Base-by-base conservation (phyloP, 163 green algal species). In the Chlorella variabilis region DNA sequence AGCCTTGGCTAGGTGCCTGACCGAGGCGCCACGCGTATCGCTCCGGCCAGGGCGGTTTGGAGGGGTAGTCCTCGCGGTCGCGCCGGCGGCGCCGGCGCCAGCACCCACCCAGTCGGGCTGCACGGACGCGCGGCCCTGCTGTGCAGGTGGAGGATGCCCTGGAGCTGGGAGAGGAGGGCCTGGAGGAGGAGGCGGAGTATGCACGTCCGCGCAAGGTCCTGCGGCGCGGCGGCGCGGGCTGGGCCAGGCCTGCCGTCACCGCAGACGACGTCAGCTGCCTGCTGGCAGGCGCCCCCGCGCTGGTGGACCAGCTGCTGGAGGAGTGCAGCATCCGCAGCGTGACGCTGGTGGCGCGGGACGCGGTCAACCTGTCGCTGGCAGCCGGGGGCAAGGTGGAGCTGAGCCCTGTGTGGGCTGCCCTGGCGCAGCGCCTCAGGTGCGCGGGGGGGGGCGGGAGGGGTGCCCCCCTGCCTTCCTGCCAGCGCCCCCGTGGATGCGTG, bases 281-380 rank as follows among this genome's bases (percentile, higher is more conserved):
- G 27, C 73, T 80, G 54, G 73, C 38, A 9, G 73, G 34, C 4
- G 73, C 73, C 1, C 73, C 73, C 2, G 34, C 25, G 0, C 73
- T 80, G 15, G 56, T 80, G 38, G 73, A 80, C 38, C 21, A 45
- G 38, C 56, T 80, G 56, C 36, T 80, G 6, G 13, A 71, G 38
- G 73, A 80, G 38, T 54, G 70, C 56, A 41, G 29, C 25, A 36
- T 68, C 15, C 49, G 73, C 15, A 31, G 73, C 73, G 27, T 80
- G 31, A 80, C 73, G 27, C 54, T 80, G 54, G 59, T 69, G 13
- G 59, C 38, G 2, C 54, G 73, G 0, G 73, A 80, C 13, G 38
- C 27, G 9, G 23, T 49, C 73, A 80, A 80, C 56, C 73, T 80
- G 11, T n/a, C n/a, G 6, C 38, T 70, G 21, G 73, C 73, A 18